Evolutionary conservation across 2,329 filamentous ascomycete species (phyloP).

Genomic region (Colletotrichum theobromicola): DNA sequence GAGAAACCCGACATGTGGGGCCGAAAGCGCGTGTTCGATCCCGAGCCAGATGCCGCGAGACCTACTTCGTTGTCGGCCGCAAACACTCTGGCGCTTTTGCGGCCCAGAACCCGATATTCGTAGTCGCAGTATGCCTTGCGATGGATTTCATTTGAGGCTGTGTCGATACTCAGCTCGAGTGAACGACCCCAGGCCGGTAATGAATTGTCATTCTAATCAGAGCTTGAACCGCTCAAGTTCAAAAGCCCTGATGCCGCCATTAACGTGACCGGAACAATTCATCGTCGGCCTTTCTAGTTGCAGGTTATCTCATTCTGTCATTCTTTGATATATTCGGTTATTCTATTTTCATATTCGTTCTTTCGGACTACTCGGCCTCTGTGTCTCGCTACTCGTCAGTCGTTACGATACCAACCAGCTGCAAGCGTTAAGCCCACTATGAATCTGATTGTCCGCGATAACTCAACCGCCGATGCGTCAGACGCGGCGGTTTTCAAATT

Average conservation of each 20-base stretch:
- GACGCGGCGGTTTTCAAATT: slow-evolving; percentile 20
- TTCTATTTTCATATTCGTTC: neutral
- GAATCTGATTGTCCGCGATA: neutral
- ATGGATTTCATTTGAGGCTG: neutral
- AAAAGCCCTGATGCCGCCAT: neutral
- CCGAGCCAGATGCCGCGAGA: neutral
- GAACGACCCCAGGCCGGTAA: neutral
- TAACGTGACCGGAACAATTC: neutral
- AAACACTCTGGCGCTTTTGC: neutral
- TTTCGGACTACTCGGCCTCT: neutral
- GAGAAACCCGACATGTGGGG: neutral
- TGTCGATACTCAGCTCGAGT: neutral
- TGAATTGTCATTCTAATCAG: neutral
- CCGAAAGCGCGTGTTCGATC: neutral
- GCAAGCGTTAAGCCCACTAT: neutral
- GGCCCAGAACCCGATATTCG: neutral
- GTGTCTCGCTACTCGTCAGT: neutral
- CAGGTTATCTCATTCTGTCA: neutral
- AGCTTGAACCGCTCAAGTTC: neutral
- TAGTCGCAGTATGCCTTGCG: neutral
- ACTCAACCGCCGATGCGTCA: neutral
- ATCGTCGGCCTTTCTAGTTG: neutral
- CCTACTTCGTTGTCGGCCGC: neutral
- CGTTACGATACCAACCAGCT: neutral
- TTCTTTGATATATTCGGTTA: neutral